These are phyloP conservation scores for Hymenoscyphus occultus DNA, from an alignment of 2,329 filamentous ascomycete genomes.

Conservation along the genomic window DNA sequence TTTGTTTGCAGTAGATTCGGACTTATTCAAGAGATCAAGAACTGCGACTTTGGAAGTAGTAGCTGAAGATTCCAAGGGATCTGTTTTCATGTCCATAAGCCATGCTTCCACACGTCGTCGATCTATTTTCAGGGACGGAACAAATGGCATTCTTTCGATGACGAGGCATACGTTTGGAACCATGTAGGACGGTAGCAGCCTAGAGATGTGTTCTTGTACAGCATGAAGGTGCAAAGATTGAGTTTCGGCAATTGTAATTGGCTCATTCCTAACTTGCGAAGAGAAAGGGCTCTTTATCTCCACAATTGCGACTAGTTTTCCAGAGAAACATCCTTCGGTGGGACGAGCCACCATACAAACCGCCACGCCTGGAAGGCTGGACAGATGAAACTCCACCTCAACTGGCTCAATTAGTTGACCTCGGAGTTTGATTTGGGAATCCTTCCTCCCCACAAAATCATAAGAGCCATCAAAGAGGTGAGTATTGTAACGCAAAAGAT, in stretches of 20 bases:
- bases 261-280: background rate
- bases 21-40: background rate
- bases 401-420: background rate
- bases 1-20: background rate
- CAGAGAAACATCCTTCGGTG: background rate
- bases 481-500: background rate
- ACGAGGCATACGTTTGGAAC: background rate
- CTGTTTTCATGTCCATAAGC: background rate
- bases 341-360: background rate
- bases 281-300: background rate
- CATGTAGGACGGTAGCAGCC: background rate
- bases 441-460: background rate
- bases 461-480: background rate
- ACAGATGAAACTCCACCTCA: background rate
- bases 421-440: background rate
- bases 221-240: background rate
- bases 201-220: background rate
- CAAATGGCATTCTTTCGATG: background rate
- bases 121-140: background rate
- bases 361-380: background rate
- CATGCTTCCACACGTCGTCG: background rate
- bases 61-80: background rate
- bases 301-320: background rate
- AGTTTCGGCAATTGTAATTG: background rate
- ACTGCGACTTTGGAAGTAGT: background rate